A percentile compares a stretch with the other conserved stretches of the same genome.
Conservation (phyloP, 768 basidiomycete genomes). For the Hygrophoropsis aurantiaca region DNA sequence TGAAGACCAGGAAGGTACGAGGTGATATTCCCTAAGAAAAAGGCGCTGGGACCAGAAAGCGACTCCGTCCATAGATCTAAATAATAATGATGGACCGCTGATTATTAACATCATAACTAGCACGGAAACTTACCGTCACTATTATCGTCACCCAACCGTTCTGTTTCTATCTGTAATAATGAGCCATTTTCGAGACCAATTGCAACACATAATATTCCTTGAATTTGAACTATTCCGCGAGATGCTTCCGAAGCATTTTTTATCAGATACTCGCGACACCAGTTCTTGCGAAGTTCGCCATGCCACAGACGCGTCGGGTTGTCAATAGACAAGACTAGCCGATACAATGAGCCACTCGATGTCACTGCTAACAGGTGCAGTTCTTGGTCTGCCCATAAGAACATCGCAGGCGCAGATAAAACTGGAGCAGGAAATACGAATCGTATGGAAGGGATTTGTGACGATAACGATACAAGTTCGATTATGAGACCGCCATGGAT, state of each 20-base stretch:
- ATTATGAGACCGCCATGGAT: slow-evolving; percentile 72
- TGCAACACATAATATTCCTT: slow-evolving; percentile 66
- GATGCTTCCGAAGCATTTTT: slow-evolving; percentile 46
- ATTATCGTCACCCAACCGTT: slow-evolving; percentile 51
- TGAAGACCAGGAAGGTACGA: slow-evolving; percentile 61
- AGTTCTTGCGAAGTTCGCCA: slow-evolving; percentile 50
- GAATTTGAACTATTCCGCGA: slow-evolving; percentile 57
- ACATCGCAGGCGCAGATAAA: slow-evolving; percentile 63
- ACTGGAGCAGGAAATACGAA: slow-evolving; percentile 76
- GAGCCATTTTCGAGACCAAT: slow-evolving; percentile 61
- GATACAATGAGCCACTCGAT: slow-evolving; percentile 67
- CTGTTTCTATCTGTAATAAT: slow-evolving; percentile 69
- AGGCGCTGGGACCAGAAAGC: slow-evolving; percentile 61
- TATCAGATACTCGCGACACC: slow-evolving; percentile 69
- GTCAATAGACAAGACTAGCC: slow-evolving; percentile 63
- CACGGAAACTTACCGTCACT: slow-evolving; percentile 52
- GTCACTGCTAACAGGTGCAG: slow-evolving; percentile 76
- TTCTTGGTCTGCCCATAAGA: slow-evolving; percentile 45
- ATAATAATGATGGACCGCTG: slow-evolving; percentile 10
- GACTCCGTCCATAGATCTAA: slow-evolving; percentile 75
- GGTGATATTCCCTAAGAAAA: slow-evolving; percentile 64
- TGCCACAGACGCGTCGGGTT: slow-evolving; percentile 58
- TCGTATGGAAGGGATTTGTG: slow-evolving; percentile 63
- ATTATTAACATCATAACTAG: slow-evolving; percentile 10
- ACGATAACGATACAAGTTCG: slow-evolving; percentile 75